Conservation (phyloP, 2,329 filamentous ascomycete species). For the Penicillium fuscoglaucum region DNA sequence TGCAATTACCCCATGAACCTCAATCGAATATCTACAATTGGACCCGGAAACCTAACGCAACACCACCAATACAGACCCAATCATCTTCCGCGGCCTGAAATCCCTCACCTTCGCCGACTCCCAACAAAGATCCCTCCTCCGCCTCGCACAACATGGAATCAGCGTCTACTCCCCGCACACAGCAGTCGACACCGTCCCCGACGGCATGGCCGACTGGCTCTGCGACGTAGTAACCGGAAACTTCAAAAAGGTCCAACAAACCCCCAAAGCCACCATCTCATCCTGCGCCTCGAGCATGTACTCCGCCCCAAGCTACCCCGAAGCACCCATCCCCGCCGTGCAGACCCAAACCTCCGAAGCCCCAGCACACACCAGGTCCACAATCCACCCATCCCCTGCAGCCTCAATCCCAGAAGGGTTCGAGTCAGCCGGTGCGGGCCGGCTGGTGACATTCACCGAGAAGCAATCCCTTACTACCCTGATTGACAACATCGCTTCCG, state of each 20-base stretch:
- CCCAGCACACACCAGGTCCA: constrained; percentile 51
- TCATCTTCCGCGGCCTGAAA: constrained; percentile 93
- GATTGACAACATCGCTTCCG: constrained; percentile 61
- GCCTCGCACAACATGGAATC: constrained; percentile 80
- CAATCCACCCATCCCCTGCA: constrained; percentile 52
- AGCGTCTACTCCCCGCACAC: constrained; percentile 97
- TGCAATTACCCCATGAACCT: background rate
- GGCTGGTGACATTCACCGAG: constrained; percentile 56
- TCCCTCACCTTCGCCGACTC: constrained; percentile 79
- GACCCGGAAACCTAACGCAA: background rate
- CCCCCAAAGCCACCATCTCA: constrained; percentile 9
- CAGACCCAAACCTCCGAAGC: constrained; percentile 21
- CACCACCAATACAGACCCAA: constrained; percentile 65
- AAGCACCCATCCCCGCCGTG: constrained; percentile 27
- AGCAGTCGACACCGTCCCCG: constrained; percentile 80
- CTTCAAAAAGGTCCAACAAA: constrained; percentile 17
- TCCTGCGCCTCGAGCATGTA: constrained; percentile 35
- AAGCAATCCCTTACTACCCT: constrained; percentile 57
- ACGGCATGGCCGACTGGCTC: constrained; percentile 91
- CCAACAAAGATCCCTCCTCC: constrained; percentile 82
- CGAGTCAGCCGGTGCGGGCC: constrained; percentile 60
- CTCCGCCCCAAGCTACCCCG: constrained; percentile 44
- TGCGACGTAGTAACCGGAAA: constrained; percentile 74
- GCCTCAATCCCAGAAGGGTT: constrained; percentile 38
- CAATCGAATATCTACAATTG: background rate